Evolutionary conservation across 1,139 yeast species (phyloP).

Genomic region (Ogataea hybrid): DNA sequence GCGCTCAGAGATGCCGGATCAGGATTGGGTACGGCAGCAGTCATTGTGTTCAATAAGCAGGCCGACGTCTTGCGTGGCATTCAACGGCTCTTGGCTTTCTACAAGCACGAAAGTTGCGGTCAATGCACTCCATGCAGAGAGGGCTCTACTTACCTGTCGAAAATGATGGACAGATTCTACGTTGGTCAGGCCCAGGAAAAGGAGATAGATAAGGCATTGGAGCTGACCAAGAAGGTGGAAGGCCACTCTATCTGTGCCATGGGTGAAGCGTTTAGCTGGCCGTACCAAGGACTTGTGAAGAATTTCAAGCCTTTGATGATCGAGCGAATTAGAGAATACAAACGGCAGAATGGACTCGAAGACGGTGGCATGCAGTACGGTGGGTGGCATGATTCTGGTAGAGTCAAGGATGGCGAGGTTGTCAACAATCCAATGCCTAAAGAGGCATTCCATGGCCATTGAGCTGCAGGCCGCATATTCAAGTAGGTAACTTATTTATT

Average conservation of each 20-base stretch:
- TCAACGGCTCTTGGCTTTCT: conserved; percentile 77
- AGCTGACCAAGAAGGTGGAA: no score
- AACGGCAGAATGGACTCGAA: conserved; percentile 30
- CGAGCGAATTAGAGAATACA: no score
- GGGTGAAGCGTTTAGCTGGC: no score
- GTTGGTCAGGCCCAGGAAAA: no score
- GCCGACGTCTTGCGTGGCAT: conserved; percentile 83
- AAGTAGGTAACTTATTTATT: conserved; percentile 6
- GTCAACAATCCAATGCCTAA: conserved; percentile 52
- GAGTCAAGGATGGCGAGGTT: conserved; percentile 63
- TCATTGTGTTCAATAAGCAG: conserved; percentile 82
- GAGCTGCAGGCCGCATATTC: conserved; percentile 2
- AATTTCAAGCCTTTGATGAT: no score
- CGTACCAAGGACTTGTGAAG: no score
- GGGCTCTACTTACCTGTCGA: conserved; percentile 86
- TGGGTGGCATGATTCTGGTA: conserved; percentile 66
- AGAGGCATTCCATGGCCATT: conserved; percentile 31
- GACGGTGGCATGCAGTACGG: conserved; percentile 56
- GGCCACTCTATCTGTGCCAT: no score
- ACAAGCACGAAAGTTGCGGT: conserved; percentile 90
- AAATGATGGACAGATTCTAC: no score
- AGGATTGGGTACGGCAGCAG: conserved; percentile 91
- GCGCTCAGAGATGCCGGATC: conserved; percentile 81
- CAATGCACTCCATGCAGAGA: conserved; percentile 96
- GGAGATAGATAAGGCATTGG: no score